A percentile compares a stretch with the other conserved stretches of the same genome.
These are phyloP conservation scores for Talaromyces sp. DNA, from an alignment of 2,329 filamentous ascomycete species.

Conservation along the genomic window DNA sequence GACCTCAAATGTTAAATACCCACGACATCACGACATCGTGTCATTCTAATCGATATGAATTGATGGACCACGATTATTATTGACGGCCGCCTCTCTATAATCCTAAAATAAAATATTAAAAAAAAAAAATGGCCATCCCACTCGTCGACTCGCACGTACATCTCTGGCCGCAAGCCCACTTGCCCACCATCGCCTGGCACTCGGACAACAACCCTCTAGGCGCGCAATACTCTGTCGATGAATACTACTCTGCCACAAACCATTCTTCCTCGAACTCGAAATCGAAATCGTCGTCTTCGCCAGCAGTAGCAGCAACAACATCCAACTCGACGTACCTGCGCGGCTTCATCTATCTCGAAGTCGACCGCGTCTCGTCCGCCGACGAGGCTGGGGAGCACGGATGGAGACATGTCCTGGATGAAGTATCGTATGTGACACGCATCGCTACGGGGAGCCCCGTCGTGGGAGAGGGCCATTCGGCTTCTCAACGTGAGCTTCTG, in stretches of 20 bases:
- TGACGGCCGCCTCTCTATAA: neutral
- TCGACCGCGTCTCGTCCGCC: slow-evolving; percentile 64
- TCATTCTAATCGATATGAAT: neutral
- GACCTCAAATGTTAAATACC: neutral
- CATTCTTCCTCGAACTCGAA: neutral
- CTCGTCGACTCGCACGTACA: slow-evolving; percentile 92
- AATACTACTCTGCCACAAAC: slow-evolving; percentile 51
- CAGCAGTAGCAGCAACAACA: neutral
- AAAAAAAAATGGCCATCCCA: slow-evolving; percentile 26
- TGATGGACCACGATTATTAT: neutral
- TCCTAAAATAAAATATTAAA: neutral
- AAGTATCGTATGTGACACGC: slow-evolving; percentile 63
- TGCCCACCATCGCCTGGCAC: slow-evolving; percentile 66
- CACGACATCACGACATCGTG: neutral
- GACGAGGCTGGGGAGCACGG: slow-evolving; percentile 42
- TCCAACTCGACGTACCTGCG: slow-evolving; percentile 35
- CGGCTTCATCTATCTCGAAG: slow-evolving; percentile 79
- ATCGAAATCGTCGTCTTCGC: neutral
- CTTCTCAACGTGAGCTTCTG: slow-evolving; percentile 51
- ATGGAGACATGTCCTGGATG: slow-evolving; percentile 64
- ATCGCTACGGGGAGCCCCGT: slow-evolving; percentile 58
- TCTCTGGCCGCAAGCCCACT: slow-evolving; percentile 68
- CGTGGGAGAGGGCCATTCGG: slow-evolving; percentile 54
- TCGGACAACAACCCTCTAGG: slow-evolving; percentile 54
- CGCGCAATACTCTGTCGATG: slow-evolving; percentile 57